Base-by-base conservation (phyloP, 805 yeast genomes). In the Ogataea nitratoaversa region DNA sequence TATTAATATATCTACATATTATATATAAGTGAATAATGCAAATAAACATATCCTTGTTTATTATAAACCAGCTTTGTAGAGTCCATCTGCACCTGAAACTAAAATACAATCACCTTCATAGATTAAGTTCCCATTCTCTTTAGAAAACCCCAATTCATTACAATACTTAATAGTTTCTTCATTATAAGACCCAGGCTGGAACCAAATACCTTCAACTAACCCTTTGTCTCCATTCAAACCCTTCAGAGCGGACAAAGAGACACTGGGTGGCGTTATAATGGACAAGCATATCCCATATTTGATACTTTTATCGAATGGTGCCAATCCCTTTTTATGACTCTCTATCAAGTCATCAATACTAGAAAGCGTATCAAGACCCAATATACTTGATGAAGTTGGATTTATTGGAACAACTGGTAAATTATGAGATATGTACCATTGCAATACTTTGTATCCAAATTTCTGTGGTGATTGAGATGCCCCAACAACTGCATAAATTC, bases 131-230 rank as follows among this genome's bases (percentile, higher is more conserved):
- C 58, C 67, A 4, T 47, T 50, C 19, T 43, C 50, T 18, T 38
- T 40, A 20, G 34, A 29, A 56, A 56, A n/a, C 63, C 74, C 43
- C 60, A 57, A 24, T 45, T 53, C 34, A 50, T 55, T n/a, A 14
- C 55, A 50, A 16, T 41, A 60, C 1, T 70, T 63, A 14, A 82
- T 64, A 3, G 74, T 76, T 11, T 65, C 69, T 2, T 56, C 53
- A 51, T 82, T 79, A 49, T 75, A 84, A 18, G 88, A 74, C 0
- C 95, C 95, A 0, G 95, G 95, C 54, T 86, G 95, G 49, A 84
- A 79, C 95, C 95, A 87, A 13, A 84, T 63, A 1, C 82, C 78
- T 50, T 72, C 73, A 13, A 83, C 62, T 0, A 62, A 46, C 5
- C 8, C 36, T 48, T 8, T 55, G 54, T 54, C 28, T 38, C 13